These are phyloP conservation scores for Candida sonorensis DNA, from an alignment of 805 yeast genomes.

Conservation along the genomic window DNA sequence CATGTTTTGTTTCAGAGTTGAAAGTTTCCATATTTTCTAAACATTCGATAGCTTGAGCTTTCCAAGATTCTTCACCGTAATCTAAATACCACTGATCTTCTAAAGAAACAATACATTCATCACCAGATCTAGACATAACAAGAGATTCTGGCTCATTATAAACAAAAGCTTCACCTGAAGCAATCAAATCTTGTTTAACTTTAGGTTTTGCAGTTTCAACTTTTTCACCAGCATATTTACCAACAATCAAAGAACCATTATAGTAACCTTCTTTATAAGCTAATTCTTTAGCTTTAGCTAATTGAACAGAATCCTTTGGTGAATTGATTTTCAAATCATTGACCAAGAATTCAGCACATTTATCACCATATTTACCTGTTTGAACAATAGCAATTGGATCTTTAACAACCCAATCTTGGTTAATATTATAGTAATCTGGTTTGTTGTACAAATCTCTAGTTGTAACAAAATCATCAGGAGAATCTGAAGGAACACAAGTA, in stretches of 20 bases:
- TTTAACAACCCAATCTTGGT: constrained; percentile 77
- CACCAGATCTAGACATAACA: constrained; percentile 93
- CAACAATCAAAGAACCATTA: constrained; percentile 75
- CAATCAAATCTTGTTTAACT: constrained; percentile 76
- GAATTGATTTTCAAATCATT: constrained; percentile 87
- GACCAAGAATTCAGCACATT: constrained; percentile 77
- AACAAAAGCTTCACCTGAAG: constrained; percentile 71
- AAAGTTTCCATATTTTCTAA: constrained; percentile 70
- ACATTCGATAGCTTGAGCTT: constrained; percentile 71
- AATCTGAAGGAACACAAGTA: constrained; percentile 97
- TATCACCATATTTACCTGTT: constrained; percentile 83
- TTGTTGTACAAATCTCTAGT: constrained; percentile 77
- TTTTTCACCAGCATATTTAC: constrained; percentile 80
- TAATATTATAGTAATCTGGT: constrained; percentile 82
- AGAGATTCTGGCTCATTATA: constrained; percentile 91
- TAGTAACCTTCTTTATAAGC: constrained; percentile 97
- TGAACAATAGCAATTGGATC: constrained; percentile 69
- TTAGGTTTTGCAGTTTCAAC: constrained; percentile 89
- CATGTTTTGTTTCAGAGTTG: constrained; percentile 78
- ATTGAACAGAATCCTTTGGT: constrained; percentile 82
- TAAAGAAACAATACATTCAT: constrained; percentile 89
- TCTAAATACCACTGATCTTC: constrained; percentile 99
- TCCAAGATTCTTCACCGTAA: constrained; percentile 94
- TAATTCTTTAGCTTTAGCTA: constrained; percentile 87
- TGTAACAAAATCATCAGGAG: constrained; percentile 95